A percentile compares a stretch with the other conserved stretches of the same genome.
phyloP scores from a whole-genome alignment of 1,139 yeast genomes.

The Candida neerlandica region DNA sequence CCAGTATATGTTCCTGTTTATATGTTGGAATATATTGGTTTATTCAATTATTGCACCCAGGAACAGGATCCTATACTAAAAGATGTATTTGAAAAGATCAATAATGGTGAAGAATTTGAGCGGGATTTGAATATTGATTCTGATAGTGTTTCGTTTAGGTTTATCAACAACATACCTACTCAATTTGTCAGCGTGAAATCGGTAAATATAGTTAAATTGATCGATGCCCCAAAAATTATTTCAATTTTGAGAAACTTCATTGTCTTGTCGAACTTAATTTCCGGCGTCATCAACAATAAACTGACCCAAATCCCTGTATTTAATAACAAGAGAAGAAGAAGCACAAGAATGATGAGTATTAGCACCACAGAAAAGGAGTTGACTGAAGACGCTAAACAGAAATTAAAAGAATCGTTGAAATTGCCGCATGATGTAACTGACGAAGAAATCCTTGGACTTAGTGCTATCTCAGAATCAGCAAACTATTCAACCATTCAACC shows the following conservation, averaged over 20 bases:
- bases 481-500: conserved; percentile 23
- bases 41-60: conserved; percentile 17
- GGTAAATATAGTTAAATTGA: conserved; percentile 25
- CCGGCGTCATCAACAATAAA: conserved; percentile 9
- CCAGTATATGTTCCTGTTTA: conserved; percentile 31
- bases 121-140: conserved; percentile 10
- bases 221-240: conserved; percentile 28
- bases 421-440: conserved; percentile 41
- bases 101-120: conserved; percentile 21
- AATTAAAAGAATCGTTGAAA: conserved; percentile 39
- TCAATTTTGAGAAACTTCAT: conserved; percentile 36
- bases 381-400: conserved; percentile 28
- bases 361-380: conserved; percentile 15
- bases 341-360: conserved; percentile 13
- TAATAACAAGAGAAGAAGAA: conserved; percentile 13
- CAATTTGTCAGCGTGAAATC: conserved; percentile 25
- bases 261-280: conserved; percentile 28
- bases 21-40: conserved; percentile 35
- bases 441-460: conserved; percentile 42
- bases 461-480: conserved; percentile 27
- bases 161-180: conserved; percentile 14
- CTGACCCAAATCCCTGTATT: background rate
- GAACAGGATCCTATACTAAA: conserved; percentile 5
- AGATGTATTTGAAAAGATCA: conserved; percentile 21
- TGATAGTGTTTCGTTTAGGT: conserved; percentile 11